Conservation (phyloP, 129 eudicot genomes). For the Sambucus nigra region DNA sequence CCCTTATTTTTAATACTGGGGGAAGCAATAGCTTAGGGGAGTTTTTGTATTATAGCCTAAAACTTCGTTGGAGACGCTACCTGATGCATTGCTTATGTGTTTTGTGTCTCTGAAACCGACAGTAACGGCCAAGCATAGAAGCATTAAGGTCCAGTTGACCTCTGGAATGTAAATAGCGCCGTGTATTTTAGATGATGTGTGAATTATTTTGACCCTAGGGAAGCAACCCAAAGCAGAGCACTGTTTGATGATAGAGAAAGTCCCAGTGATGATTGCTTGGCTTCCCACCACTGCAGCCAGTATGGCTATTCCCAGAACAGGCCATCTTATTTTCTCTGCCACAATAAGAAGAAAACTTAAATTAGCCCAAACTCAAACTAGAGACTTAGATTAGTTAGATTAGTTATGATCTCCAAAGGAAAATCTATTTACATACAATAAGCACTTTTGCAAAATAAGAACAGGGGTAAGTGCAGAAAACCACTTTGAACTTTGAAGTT, state of each 20-base stretch:
- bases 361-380: background rate
- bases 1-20: too few species aligned
- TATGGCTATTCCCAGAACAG: constrained; percentile 76
- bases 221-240: constrained; percentile 72
- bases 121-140: constrained; percentile 75
- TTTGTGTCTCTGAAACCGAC: constrained; percentile 70
- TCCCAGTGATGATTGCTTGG: constrained; percentile 79
- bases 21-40: too few species aligned
- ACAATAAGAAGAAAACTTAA: background rate
- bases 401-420: too few species aligned
- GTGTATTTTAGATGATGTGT: constrained; percentile 62
- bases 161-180: constrained; percentile 85
- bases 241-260: constrained; percentile 76
- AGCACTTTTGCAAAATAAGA: background rate
- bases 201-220: constrained; percentile 64
- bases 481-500: too few species aligned
- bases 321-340: constrained; percentile 74
- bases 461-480: too few species aligned
- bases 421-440: background rate
- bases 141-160: constrained; percentile 73
- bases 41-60: too few species aligned
- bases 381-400: background rate
- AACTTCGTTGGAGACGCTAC: constrained; percentile 13
- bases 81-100: constrained; percentile 85
- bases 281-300: constrained; percentile 92